Evolutionary conservation across 169 alveolate genomes (phyloP), one percentile per base, ranked within the genome.

Genomic region (Cyclospora cayetanensis): DNA sequence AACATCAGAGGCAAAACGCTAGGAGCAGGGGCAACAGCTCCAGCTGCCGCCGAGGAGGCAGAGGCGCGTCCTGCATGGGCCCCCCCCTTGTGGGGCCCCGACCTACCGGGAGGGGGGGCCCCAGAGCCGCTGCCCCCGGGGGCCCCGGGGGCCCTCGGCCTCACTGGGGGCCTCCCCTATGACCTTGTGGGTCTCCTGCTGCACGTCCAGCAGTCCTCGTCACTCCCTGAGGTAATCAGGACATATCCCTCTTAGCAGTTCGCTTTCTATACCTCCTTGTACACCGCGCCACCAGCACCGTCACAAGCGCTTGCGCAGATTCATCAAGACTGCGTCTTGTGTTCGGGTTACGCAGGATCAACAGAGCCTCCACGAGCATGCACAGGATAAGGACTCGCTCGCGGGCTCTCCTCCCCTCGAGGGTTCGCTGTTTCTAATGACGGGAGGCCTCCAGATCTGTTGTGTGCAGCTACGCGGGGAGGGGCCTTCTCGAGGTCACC

Each of bases 81-180:
- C 22, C 18, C 77, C 0, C 77, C 77, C 4, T 27, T 65, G 0
- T 65, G 77, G 77, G 77, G 77, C 22, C 41, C 31, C 35, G 77
- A 22, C 11, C 43, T 27, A 15, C 25, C 72, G 5, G n/a, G n/a
- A n/a, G 72, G 72, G 72, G 72, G 72, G 72, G 37, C 72, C 4
- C 72, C 25, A 7, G 31, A 22, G 72, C 31, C 11, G 25, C 72
- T 60, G 35, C 72, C 72, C 72, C 1, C 31, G 31, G 72, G 72
- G 72, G 72, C 72, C 72, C 72, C 72, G 37, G 72, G 31, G 72
- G 72, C 72, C 72, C 72, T 60, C 18, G 72, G 72, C 1, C 72
- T 60, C 31, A 22, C 72, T 0, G 35, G 72, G 72, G 72, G 72
- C 31, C 72, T 60, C 72, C 72, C 31, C 72, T 60, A 60, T 60